These are phyloP conservation scores for Nymphaea colorata DNA, from an alignment of 164 flowering plant species.

Conservation along the genomic window DNA sequence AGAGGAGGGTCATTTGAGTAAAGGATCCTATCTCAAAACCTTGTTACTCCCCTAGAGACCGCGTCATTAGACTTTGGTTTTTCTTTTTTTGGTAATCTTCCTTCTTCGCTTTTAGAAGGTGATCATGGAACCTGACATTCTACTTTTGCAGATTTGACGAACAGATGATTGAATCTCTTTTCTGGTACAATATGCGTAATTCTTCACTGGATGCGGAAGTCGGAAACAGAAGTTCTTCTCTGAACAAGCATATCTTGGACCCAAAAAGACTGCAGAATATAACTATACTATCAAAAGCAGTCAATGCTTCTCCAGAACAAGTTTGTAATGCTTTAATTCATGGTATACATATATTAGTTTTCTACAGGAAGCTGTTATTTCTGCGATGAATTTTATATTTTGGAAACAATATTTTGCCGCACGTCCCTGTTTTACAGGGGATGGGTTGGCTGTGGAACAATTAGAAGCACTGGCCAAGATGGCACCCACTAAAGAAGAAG, in stretches of 20 bases:
- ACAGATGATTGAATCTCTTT: slow-evolving; percentile 89
- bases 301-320: slow-evolving; percentile 62
- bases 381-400: too few species aligned
- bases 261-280: slow-evolving; percentile 88
- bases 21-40: slow-evolving; percentile 12
- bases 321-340: slow-evolving; percentile 49
- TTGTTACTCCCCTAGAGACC: background rate
- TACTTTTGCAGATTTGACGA: slow-evolving; percentile 57
- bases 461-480: slow-evolving; percentile 79
- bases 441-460: slow-evolving; percentile 61
- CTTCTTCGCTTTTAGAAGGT: background rate
- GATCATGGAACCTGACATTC: too few species aligned
- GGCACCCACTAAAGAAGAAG: slow-evolving; percentile 93
- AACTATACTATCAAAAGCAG: slow-evolving; percentile 81
- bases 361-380: background rate
- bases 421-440: slow-evolving; percentile 24
- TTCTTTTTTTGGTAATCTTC: background rate
- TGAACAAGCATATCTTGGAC: slow-evolving; percentile 78
- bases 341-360: slow-evolving; percentile 16
- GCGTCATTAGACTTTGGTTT: background rate
- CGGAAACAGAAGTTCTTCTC: slow-evolving; percentile 76
- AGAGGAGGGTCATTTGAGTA: slow-evolving; percentile 91
- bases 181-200: slow-evolving; percentile 66
- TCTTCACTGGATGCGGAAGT: slow-evolving; percentile 47
- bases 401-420: too few species aligned